Base-by-base conservation (phyloP, 768 basidiomycete species). In the Chalciporus pseudorubinellus region DNA sequence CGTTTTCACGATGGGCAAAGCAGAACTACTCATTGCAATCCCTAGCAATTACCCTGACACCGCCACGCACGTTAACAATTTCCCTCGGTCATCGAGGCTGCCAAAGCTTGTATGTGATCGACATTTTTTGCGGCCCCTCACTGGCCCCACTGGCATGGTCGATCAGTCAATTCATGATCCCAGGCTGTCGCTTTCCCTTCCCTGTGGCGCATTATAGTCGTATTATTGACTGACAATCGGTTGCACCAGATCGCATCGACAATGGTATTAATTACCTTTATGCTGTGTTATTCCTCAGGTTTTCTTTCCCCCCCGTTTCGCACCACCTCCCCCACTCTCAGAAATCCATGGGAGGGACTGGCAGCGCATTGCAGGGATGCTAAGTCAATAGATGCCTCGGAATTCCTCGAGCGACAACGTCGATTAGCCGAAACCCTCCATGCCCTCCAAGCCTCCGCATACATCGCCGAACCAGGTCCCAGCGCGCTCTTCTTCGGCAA, bases 401-500 rank as follows among this genome's bases (percentile, higher is more conserved):
- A 83, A 47, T 82, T 79, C 58, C 62, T 73, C 20, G 64, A 63
- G 26, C 77, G 85, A n/a, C 88, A 87, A 58, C 71, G 60, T 6
- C 55, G 65, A 9, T 74, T 89, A 24, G 83, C 84, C 2, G 69
- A 70, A 13, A 70, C 64, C 0, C 74, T 89, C 16, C 64, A 72
- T 48, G 53, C 66, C 6, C 72, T 82, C 22, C 77, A 80, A 26
- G 84, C 79, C 0, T 75, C 80, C 7, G 85, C 86, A 14, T 93
- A 89, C 64, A 79, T 94, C 29, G 81, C 86, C 6, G 91, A 94
- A 64, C 89, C 92, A 21, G 83, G 87, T 0, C 80, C 88, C 13
- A 87, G 75, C 50, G 81, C 84, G 1, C 69, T 74, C 3, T 94
- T 82, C 73, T 92, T 79, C 65, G 82, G 75, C n/a, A 91, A 90